Conservation (phyloP, 2,329 filamentous ascomycete species). For the Thielaviopsis ethacetica region DNA sequence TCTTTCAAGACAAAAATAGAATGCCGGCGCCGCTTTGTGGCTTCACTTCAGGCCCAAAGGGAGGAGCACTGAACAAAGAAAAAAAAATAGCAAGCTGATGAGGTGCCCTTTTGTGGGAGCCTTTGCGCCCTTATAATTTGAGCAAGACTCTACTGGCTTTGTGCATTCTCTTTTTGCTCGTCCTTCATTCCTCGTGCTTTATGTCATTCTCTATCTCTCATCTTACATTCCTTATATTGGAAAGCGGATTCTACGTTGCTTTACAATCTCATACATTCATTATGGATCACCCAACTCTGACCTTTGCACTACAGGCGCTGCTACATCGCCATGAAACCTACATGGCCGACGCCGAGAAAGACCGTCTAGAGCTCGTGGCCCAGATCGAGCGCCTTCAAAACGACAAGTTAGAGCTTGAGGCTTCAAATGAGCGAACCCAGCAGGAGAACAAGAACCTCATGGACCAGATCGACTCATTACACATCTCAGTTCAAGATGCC, state of each 20-base stretch:
- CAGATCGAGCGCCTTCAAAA: constrained; percentile 63
- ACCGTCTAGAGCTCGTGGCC: constrained; percentile 54
- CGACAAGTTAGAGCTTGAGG: constrained; percentile 58
- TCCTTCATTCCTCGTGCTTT: background rate
- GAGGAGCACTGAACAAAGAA: background rate
- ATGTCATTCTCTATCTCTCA: background rate
- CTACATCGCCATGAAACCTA: constrained; percentile 86
- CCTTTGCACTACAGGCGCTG: constrained; percentile 64
- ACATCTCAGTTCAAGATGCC: constrained; percentile 61
- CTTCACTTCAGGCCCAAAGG: background rate
- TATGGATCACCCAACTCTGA: constrained; percentile 40
- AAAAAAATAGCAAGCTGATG: background rate
- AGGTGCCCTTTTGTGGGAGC: background rate
- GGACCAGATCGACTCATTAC: constrained; percentile 71
- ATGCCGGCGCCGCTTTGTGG: background rate
- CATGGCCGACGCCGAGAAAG: constrained; percentile 79
- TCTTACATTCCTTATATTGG: background rate
- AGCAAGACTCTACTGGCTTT: background rate
- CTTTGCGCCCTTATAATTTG: background rate
- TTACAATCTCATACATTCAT: background rate
- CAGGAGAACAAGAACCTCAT: constrained; percentile 70
- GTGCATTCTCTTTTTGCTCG: background rate
- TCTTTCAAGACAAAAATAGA: background rate
- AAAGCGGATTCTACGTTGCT: background rate
- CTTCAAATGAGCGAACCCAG: constrained; percentile 58